These are phyloP conservation scores for Alliaria petiolata DNA, from an alignment of 345 rosid genomes.

Conservation along the genomic window DNA sequence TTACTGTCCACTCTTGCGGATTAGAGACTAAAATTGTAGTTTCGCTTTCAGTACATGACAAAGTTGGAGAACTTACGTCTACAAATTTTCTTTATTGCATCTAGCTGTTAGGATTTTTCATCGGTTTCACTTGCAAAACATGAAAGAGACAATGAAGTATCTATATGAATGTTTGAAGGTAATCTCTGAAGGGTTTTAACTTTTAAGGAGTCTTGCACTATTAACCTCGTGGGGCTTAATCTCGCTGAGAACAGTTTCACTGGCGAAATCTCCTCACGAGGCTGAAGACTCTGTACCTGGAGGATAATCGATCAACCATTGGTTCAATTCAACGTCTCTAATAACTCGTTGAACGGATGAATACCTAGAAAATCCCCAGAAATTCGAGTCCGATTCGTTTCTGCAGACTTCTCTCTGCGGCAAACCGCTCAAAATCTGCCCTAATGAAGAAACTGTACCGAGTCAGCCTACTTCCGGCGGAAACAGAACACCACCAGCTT, in stretches of 20 bases:
- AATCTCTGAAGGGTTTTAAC: no score
- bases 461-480: conserved; percentile 38
- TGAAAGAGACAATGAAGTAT: no score
- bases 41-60: no score
- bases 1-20: no score
- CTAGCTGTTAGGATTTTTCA: no score
- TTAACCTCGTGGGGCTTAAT: conserved; percentile 60
- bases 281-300: conserved; percentile 61
- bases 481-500: conserved; percentile 18
- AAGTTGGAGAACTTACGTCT: no score
- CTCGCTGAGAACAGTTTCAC: conserved; percentile 65
- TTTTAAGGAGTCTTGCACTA: no score
- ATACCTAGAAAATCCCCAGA: conserved; percentile 45
- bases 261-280: conserved; percentile 61
- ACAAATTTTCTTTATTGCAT: no score
- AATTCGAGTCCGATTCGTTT: conserved; percentile 50
- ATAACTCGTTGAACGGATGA: conserved; percentile 71
- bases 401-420: conserved; percentile 75
- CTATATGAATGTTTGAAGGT: no score
- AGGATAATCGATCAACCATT: conserved; percentile 50
- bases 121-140: no score
- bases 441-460: conserved; percentile 47
- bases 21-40: no score
- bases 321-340: conserved; percentile 72
- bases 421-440: conserved; percentile 38